phyloP scores from a whole-genome alignment of 352 stramenopile species.

The Elongisporangium prolatum region DNA sequence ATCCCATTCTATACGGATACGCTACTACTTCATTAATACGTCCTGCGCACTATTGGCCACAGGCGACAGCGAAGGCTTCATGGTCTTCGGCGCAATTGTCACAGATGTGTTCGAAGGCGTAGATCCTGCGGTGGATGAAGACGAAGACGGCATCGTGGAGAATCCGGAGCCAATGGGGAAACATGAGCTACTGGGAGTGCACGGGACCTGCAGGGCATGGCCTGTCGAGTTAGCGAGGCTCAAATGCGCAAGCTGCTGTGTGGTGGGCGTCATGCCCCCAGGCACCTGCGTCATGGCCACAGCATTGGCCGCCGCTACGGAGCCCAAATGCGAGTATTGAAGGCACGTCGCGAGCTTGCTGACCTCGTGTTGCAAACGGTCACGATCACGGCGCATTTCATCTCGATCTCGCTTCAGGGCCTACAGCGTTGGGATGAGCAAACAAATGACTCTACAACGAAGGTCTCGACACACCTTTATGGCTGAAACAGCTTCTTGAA shows the following conservation, averaged over 20 bases:
- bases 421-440: slow-evolving; percentile 7
- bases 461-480: slow-evolving; percentile 43
- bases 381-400: slow-evolving; percentile 50
- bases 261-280: slow-evolving; percentile 15
- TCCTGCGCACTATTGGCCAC: neutral
- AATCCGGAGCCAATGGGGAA: slow-evolving; percentile 42
- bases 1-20: too few species aligned
- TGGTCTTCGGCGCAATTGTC: slow-evolving; percentile 25
- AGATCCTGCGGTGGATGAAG: slow-evolving; percentile 7
- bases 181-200: slow-evolving; percentile 27
- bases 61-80: slow-evolving; percentile 17
- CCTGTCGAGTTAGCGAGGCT: slow-evolving; percentile 9
- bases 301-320: slow-evolving; percentile 39
- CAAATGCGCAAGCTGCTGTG: slow-evolving; percentile 20
- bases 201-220: slow-evolving; percentile 27
- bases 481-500: slow-evolving; percentile 59
- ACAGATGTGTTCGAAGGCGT: slow-evolving; percentile 11
- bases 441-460: neutral
- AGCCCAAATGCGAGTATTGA: slow-evolving; percentile 57
- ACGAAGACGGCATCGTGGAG: slow-evolving; percentile 16
- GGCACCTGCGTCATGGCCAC: slow-evolving; percentile 29
- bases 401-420: slow-evolving; percentile 53
- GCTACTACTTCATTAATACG: neutral
- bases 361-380: slow-evolving; percentile 61
- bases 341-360: slow-evolving; percentile 61